Evolutionary conservation across 2,329 filamentous ascomycete species (phyloP), one percentile per base, ranked within the genome.

Genomic region (Erysiphe pulchra): DNA sequence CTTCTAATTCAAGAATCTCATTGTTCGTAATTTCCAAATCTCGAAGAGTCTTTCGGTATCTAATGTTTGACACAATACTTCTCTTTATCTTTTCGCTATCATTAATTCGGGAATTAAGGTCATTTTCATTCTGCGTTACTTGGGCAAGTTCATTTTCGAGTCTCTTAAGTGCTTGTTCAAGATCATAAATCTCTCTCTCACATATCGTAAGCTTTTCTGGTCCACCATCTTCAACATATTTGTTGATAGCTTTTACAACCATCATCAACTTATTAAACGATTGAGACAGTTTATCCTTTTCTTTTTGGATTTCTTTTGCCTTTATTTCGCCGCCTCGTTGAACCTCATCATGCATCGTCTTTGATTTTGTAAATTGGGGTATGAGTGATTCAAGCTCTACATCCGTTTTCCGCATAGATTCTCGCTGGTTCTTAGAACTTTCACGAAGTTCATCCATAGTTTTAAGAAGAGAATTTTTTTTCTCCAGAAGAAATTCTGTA

Each of bases 21-120:
- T 61, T 59, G 46, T 72, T 65, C 7, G 94, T 69, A 4, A 64
- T 65, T 38, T 81, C 69, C 1, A 94, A 67, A 34, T 77, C 69
- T 46, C 75, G 71, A 47, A 75, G 67, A 49, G 81, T 78, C 57
- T 79, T 78, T 47, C 90, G 80, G 59, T 85, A 93, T 50, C 77
- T 77, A 45, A 95, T 65, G 55, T 98, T 98, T 58, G 95, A 85
- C 18, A 68, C 69, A 53, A 98, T 93, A 51, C 82, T 85, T 54
- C 82, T 79, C 62, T 85, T 87, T 47, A 77, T 86, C 48, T 77
- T 75, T 51, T 86, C 80, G 47, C 82, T 80, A 55, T 85, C 83
- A 53, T 76, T 74, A 45, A 86, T 70, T 45, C 84, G 77, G 43
- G 80, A 72, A 51, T 80, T 79, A 44, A 93, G 69, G 53, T 77